These are phyloP conservation scores for Vitis rupestris DNA, from an alignment of 164 flowering plant genomes.

Conservation along the genomic window DNA sequence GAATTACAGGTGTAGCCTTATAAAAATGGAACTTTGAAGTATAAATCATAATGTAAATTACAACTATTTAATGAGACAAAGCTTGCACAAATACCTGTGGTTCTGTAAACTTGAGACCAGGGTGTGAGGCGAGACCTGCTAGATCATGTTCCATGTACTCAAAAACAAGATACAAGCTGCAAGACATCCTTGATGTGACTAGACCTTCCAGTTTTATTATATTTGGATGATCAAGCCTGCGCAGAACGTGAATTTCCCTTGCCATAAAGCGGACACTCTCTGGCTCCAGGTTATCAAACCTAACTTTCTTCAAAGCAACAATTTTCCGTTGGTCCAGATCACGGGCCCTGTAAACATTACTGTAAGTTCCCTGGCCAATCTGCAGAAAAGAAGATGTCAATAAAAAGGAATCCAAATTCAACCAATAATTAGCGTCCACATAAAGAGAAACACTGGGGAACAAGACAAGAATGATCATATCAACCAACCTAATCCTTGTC, in stretches of 20 bases:
- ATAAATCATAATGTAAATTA: neutral
- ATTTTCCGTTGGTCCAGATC: conserved; percentile 86
- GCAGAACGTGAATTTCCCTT: conserved; percentile 86
- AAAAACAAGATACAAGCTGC: conserved; percentile 89
- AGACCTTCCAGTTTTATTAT: conserved; percentile 87
- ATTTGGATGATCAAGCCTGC: conserved; percentile 93
- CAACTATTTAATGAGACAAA: neutral
- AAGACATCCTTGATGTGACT: conserved; percentile 86
- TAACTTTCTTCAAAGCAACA: conserved; percentile 94
- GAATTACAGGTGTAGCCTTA: neutral
- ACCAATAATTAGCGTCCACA: neutral
- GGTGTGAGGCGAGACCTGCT: conserved; percentile 80
- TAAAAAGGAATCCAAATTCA: conserved; percentile 7
- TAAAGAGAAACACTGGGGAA: conserved; percentile 1
- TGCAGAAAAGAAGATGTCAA: conserved; percentile 30
- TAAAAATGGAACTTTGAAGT: neutral
- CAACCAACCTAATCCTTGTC: neutral
- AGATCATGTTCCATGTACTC: conserved; percentile 98
- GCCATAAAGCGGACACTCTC: conserved; percentile 99
- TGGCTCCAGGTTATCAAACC: conserved; percentile 90
- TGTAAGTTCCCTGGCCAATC: conserved; percentile 98
- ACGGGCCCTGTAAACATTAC: conserved; percentile 88
- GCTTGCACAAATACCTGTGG: conserved; percentile 55
- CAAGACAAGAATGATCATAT: neutral
- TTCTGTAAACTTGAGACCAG: conserved; percentile 82